These are phyloP conservation scores for Ascodesmis nigricans DNA, from an alignment of 495 filamentous ascomycete genomes.

Conservation along the genomic window DNA sequence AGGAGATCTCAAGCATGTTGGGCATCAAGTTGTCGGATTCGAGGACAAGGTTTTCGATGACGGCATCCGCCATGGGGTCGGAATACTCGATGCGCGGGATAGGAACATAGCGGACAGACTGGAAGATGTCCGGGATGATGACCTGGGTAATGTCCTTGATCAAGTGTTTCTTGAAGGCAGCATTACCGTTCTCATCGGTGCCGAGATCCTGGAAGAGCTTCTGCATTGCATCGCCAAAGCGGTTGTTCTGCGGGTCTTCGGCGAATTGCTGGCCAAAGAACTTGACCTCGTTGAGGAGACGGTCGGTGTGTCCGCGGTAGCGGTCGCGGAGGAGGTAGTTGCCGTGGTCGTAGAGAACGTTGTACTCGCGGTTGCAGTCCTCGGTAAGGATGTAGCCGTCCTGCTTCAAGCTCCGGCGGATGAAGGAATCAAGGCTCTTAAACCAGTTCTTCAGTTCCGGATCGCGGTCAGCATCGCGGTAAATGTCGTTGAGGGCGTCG, in stretches of 20 bases:
- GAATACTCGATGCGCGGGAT: conserved; percentile 86
- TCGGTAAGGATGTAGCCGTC: conserved; percentile 83
- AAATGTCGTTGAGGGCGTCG: conserved; percentile 66
- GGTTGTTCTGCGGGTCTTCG: conserved; percentile 61
- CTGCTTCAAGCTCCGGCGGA: conserved; percentile 66
- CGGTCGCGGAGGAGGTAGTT: conserved; percentile 73
- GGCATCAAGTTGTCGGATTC: conserved; percentile 96
- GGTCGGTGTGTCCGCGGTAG: conserved; percentile 72
- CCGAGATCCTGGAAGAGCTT: conserved; percentile 80
- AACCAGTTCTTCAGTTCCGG: conserved; percentile 82
- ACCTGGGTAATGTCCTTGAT: conserved; percentile 72
- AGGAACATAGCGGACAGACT: conserved; percentile 77
- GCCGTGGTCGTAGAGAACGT: conserved; percentile 63
- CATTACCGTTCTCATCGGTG: conserved; percentile 61
- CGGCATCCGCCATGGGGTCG: conserved; percentile 61
- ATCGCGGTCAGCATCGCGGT: conserved; percentile 75
- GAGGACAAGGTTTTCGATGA: conserved; percentile 83
- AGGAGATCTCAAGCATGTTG: conserved; percentile 74
- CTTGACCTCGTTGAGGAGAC: conserved; percentile 69
- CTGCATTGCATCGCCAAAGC: conserved; percentile 48
- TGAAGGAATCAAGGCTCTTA: conserved; percentile 48
- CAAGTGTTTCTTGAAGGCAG: conserved; percentile 75
- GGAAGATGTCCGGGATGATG: conserved; percentile 65
- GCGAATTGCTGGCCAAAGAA: conserved; percentile 81
- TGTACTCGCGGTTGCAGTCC: conserved; percentile 59